Conservation (phyloP, 768 basidiomycete species). For the Piloderma croceum region DNA sequence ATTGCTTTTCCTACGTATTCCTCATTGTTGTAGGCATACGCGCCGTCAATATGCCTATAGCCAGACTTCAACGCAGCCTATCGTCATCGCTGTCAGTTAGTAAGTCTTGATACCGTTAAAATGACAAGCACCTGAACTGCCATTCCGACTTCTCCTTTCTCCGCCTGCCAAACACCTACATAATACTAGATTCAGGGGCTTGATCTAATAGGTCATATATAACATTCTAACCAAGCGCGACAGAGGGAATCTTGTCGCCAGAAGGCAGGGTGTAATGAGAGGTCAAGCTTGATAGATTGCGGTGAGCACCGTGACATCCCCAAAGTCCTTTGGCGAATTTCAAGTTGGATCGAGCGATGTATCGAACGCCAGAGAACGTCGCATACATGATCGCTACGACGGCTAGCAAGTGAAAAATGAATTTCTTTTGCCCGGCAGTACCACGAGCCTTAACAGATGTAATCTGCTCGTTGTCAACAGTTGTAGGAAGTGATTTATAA, state of each 20-base stretch:
- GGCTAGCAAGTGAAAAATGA: conserved; percentile 18
- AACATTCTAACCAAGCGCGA: conserved; percentile 50
- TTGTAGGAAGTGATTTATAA: conserved; percentile 17
- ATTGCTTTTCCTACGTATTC: conserved; percentile 62
- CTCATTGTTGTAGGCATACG: conserved; percentile 73
- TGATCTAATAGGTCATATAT: neutral
- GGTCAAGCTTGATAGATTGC: conserved; percentile 25
- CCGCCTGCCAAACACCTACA: conserved; percentile 60
- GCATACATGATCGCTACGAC: conserved; percentile 19
- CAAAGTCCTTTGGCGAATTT: neutral
- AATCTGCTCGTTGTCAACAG: conserved; percentile 6
- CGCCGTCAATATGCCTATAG: conserved; percentile 70
- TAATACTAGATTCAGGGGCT: conserved; percentile 1
- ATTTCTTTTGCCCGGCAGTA: conserved; percentile 16
- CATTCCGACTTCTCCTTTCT: conserved; percentile 51
- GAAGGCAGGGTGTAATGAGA: conserved; percentile 56
- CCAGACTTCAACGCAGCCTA: conserved; percentile 56
- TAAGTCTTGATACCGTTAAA: neutral
- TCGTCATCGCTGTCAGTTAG: neutral
- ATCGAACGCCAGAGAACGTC: conserved; percentile 11
- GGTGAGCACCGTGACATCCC: conserved; percentile 10
- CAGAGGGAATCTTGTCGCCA: conserved; percentile 61
- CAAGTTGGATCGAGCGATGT: conserved; percentile 9
- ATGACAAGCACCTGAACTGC: conserved; percentile 52
- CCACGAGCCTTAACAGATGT: neutral